Evolutionary conservation across 345 rosid species (phyloP).

Genomic region (Citrus sp.): DNA sequence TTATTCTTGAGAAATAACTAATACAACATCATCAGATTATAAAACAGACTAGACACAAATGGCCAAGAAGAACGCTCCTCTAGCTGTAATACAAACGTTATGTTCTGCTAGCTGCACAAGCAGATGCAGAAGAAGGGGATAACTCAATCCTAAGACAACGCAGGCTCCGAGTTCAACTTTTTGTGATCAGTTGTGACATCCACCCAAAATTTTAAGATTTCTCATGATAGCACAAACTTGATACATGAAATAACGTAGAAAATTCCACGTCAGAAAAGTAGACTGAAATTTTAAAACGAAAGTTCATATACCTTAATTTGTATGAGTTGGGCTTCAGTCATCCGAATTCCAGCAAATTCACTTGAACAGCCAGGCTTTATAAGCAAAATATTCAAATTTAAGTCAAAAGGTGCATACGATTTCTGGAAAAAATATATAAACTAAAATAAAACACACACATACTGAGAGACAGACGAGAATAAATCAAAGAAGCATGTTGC

Average conservation of each 20-base stretch:
- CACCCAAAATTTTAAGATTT: background rate
- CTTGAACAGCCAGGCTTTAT: constrained; percentile 94
- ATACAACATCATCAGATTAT: background rate
- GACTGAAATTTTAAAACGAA: background rate
- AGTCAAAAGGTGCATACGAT: background rate
- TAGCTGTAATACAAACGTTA: background rate
- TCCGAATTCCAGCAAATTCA: constrained; percentile 66
- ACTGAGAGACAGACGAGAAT: background rate
- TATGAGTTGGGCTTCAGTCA: constrained; percentile 64
- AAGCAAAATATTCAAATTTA: constrained; percentile 15
- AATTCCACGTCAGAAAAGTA: background rate
- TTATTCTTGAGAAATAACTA: background rate
- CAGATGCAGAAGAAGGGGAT: background rate
- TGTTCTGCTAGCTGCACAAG: background rate
- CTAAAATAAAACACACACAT: background rate
- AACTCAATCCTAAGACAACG: background rate
- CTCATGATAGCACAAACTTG: background rate
- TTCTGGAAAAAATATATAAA: background rate
- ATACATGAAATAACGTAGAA: background rate
- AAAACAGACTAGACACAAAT: background rate
- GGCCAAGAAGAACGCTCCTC: background rate
- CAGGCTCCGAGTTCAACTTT: background rate
- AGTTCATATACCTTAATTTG: constrained; percentile 61
- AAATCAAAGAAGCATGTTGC: background rate
- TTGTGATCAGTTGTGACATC: background rate